phyloP scores from a whole-genome alignment of 352 stramenopile genomes.

The Globisporangium alternatum region DNA sequence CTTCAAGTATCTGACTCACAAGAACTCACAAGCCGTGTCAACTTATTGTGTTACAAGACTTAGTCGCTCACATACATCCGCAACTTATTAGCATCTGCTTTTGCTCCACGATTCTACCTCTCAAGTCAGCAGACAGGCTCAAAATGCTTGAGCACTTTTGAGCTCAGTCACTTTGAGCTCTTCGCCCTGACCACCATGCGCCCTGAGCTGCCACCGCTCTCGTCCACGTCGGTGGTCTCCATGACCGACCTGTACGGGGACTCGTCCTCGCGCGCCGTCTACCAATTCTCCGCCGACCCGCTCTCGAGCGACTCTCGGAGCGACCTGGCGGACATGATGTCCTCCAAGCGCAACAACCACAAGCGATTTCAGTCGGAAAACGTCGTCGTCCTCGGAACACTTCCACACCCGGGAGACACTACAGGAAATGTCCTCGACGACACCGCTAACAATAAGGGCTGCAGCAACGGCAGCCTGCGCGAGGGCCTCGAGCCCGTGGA shows the following conservation, averaged over 20 bases:
- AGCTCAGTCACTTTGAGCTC: too few species aligned
- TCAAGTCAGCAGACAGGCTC: too few species aligned
- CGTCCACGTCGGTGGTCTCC: not conserved
- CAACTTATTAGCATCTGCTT: too few species aligned
- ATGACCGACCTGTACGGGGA: not conserved
- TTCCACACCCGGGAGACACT: not conserved
- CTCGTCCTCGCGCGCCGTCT: conserved; percentile 10
- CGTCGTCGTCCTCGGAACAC: conserved; percentile 1
- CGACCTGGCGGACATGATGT: conserved; percentile 9
- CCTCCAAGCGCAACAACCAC: conserved; percentile 11
- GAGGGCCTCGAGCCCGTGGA: conserved; percentile 29
- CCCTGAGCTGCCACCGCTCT: not conserved
- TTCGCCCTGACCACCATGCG: not conserved
- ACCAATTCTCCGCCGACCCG: not conserved
- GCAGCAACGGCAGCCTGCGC: conserved; percentile 25
- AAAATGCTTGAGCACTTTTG: too few species aligned
- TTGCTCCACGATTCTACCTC: too few species aligned
- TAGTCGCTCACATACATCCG: too few species aligned
- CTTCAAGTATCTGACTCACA: too few species aligned
- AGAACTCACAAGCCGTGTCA: too few species aligned
- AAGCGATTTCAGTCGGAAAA: not conserved
- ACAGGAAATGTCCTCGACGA: not conserved
- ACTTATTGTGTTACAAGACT: too few species aligned
- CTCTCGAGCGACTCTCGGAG: not conserved
- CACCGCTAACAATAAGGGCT: not conserved